Conservation (phyloP, 306 rosid genomes). For the Casuarina cunninghamiana region DNA sequence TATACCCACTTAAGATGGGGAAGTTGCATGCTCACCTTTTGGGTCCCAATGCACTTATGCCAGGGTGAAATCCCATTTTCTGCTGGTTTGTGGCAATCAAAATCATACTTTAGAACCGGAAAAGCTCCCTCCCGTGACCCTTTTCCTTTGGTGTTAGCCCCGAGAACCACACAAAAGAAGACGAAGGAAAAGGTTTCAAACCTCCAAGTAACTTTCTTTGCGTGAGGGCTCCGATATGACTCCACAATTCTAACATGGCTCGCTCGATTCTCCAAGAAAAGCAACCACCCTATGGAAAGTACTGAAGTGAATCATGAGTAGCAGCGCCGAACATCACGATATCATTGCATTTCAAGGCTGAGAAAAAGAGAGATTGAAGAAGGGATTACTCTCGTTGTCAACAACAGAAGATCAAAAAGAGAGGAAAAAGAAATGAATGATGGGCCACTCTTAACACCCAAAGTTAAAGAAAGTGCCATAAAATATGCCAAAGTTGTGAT, state of each 20-base stretch:
- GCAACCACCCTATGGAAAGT: neutral
- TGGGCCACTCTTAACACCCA: constrained; percentile 15
- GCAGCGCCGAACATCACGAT: neutral
- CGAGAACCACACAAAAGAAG: neutral
- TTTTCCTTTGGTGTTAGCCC: neutral
- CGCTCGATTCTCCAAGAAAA: neutral
- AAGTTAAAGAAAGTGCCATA: constrained; percentile 16
- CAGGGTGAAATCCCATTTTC: too few relatives aligned
- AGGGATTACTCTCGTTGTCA: constrained; percentile 7
- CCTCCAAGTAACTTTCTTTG: neutral
- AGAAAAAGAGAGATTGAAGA: neutral
- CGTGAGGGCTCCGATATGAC: neutral
- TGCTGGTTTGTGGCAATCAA: too few relatives aligned
- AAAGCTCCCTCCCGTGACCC: neutral
- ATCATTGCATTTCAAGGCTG: neutral
- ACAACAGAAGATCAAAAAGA: constrained; percentile 10
- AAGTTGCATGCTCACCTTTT: too few relatives aligned
- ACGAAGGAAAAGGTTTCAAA: too few relatives aligned
- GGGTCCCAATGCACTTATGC: too few relatives aligned
- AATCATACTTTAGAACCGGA: too few relatives aligned
- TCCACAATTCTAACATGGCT: too few relatives aligned
- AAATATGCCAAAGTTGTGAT: constrained; percentile 22
- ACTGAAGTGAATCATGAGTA: neutral
- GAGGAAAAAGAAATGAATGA: constrained; percentile 6
- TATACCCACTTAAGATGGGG: too few relatives aligned